Conservation (phyloP, 2,329 filamentous ascomycete species). For the Nectriaceae sp. region DNA sequence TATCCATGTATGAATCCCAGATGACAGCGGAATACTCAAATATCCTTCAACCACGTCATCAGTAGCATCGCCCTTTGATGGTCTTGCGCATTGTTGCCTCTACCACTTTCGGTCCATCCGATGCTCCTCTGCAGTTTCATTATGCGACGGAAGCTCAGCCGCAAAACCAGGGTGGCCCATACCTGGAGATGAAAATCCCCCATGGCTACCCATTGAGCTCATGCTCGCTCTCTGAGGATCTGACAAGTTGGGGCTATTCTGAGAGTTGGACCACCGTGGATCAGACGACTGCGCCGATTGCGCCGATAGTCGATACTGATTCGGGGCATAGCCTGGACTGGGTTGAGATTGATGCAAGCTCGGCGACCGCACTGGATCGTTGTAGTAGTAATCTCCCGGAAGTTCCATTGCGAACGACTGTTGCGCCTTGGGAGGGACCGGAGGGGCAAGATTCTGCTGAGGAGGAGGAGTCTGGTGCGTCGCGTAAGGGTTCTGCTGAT, state of each 20-base stretch:
- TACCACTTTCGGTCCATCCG: no score
- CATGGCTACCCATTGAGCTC: conserved; percentile 28
- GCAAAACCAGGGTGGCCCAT: conserved; percentile 44
- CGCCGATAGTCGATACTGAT: conserved; percentile 27
- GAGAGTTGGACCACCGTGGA: conserved; percentile 45
- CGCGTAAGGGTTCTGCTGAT: conserved; percentile 18
- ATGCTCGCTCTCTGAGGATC: conserved; percentile 29
- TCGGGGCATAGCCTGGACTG: conserved; percentile 15
- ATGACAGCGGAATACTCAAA: no score
- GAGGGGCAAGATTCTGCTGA: conserved; percentile 21
- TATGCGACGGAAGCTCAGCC: conserved; percentile 48
- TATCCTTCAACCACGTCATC: no score
- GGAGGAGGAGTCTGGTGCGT: conserved; percentile 23
- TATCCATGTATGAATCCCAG: no score
- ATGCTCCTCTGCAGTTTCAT: conserved; percentile 50
- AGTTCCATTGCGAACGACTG: conserved; percentile 42
- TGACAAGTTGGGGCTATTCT: conserved; percentile 24
- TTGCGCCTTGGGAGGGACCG: conserved; percentile 25
- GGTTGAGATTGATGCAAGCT: conserved; percentile 25
- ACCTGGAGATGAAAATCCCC: conserved; percentile 39
- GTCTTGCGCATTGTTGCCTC: no score
- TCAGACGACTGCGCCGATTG: conserved; percentile 22
- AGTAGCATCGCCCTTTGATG: no score
- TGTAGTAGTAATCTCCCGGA: conserved; percentile 51
- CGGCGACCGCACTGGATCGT: conserved; percentile 40